Conservation (phyloP, 768 basidiomycete species). For the Dictyophora rubrovolvata region DNA sequence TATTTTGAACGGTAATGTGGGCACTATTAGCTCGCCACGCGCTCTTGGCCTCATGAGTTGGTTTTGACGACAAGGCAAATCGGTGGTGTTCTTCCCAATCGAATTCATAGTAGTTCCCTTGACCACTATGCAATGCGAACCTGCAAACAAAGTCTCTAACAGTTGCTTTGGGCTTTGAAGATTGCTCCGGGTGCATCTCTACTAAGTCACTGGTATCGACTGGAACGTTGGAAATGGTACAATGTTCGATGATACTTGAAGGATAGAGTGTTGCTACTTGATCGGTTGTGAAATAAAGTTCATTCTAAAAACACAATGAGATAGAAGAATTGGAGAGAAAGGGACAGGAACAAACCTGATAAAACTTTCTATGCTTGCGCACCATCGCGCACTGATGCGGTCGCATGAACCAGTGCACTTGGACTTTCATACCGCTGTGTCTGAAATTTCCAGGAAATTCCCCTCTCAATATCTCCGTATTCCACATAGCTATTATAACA, state of each 20-base stretch:
- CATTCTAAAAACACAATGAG: slow-evolving; percentile 38
- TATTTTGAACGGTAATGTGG: neutral
- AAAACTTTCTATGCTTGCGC: slow-evolving; percentile 49
- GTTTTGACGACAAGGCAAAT: slow-evolving; percentile 24
- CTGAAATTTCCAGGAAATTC: slow-evolving; percentile 23
- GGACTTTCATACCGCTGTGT: slow-evolving; percentile 38
- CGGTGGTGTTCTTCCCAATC: slow-evolving; percentile 43
- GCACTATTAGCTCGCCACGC: neutral
- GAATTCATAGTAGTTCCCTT: slow-evolving; percentile 54
- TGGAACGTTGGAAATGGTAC: slow-evolving; percentile 30
- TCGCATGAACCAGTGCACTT: slow-evolving; percentile 68
- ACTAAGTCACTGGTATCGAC: neutral
- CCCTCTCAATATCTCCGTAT: slow-evolving; percentile 24
- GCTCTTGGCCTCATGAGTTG: neutral
- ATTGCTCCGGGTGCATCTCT: slow-evolving; percentile 13
- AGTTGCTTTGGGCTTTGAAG: slow-evolving; percentile 6
- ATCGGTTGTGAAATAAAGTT: slow-evolving; percentile 58
- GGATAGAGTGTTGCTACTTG: slow-evolving; percentile 40
- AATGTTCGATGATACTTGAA: slow-evolving; percentile 40
- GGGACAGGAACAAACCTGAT: slow-evolving; percentile 34
- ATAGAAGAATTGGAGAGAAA: neutral
- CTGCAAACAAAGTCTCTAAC: slow-evolving; percentile 40
- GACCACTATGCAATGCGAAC: slow-evolving; percentile 45
- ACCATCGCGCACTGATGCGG: slow-evolving; percentile 52
- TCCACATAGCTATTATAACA: slow-evolving; percentile 65